phyloP scores from a whole-genome alignment of 306 rosid species.

The Pterocarpus macrocarpus region DNA sequence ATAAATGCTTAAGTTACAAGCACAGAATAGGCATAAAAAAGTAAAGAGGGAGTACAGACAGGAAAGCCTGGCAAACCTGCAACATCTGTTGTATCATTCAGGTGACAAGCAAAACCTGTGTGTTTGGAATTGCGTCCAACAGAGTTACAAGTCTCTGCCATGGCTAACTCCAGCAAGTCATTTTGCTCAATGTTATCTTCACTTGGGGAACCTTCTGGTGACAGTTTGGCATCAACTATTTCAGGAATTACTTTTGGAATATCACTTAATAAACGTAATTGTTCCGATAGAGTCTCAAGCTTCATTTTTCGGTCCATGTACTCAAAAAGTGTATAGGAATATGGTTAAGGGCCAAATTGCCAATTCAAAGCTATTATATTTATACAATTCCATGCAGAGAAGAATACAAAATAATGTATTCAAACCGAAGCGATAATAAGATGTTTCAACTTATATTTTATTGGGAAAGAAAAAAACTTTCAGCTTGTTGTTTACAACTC shows the following conservation, averaged over 20 bases:
- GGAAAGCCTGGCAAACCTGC: conserved; percentile 51
- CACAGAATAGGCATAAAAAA: background rate
- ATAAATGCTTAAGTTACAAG: background rate
- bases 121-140: conserved; percentile 37
- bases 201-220: conserved; percentile 44
- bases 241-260: conserved; percentile 72
- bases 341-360: conserved; percentile 62
- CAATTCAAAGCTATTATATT: background rate
- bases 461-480: background rate
- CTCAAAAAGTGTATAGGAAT: conserved; percentile 59
- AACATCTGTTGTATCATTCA: conserved; percentile 46
- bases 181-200: conserved; percentile 47
- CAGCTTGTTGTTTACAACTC: background rate
- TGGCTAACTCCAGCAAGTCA: conserved; percentile 43
- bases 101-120: conserved; percentile 22
- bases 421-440: background rate
- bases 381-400: conserved; percentile 18
- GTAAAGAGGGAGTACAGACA: background rate
- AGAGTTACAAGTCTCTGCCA: conserved; percentile 42
- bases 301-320: conserved; percentile 61
- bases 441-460: conserved; percentile 7
- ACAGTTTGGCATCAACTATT: conserved; percentile 43
- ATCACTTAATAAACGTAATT: conserved; percentile 60
- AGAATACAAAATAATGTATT: conserved; percentile 17
- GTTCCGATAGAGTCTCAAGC: conserved; percentile 65